Evolutionary conservation across 352 stramenopile species (phyloP).

Genomic region (Globisporangium radiosum): DNA sequence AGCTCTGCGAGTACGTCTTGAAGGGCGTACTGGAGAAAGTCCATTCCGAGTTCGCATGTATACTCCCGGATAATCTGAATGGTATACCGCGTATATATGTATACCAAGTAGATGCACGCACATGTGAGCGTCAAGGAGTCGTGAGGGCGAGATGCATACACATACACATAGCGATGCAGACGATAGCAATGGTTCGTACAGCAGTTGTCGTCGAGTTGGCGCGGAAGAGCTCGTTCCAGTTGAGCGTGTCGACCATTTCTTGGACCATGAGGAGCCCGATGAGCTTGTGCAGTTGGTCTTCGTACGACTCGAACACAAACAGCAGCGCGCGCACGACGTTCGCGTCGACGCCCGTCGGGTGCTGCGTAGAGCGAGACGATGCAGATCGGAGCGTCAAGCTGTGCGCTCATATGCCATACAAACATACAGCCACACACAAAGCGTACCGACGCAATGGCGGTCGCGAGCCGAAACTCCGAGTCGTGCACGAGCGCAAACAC

Average conservation of each 20-base stretch:
- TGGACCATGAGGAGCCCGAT: conserved; percentile 65
- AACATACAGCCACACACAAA: not conserved
- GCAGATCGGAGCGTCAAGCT: no score
- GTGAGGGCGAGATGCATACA: not conserved
- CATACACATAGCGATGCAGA: not conserved
- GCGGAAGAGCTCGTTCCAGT: conserved; percentile 82
- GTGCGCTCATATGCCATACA: not conserved
- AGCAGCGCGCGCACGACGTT: conserved; percentile 60
- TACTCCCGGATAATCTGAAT: conserved; percentile 65
- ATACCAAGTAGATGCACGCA: not conserved
- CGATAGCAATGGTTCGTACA: conserved; percentile 14
- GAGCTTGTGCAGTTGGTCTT: conserved; percentile 67
- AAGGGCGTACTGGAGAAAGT: conserved; percentile 59
- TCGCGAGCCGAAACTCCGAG: conserved; percentile 66
- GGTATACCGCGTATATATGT: no score
- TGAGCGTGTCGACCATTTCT: conserved; percentile 71
- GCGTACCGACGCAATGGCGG: conserved; percentile 40
- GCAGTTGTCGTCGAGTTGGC: conserved; percentile 70
- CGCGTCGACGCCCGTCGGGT: conserved; percentile 30
- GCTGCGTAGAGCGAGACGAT: conserved; percentile 1
- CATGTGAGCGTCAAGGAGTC: not conserved
- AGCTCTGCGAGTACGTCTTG: conserved; percentile 44
- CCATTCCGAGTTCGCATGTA: conserved; percentile 58
- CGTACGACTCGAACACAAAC: conserved; percentile 66
- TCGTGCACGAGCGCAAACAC: conserved; percentile 75